A percentile compares a stretch with the other conserved stretches of the same genome.
Conservation (phyloP, 164 flowering plant species). For the Piper longum region DNA sequence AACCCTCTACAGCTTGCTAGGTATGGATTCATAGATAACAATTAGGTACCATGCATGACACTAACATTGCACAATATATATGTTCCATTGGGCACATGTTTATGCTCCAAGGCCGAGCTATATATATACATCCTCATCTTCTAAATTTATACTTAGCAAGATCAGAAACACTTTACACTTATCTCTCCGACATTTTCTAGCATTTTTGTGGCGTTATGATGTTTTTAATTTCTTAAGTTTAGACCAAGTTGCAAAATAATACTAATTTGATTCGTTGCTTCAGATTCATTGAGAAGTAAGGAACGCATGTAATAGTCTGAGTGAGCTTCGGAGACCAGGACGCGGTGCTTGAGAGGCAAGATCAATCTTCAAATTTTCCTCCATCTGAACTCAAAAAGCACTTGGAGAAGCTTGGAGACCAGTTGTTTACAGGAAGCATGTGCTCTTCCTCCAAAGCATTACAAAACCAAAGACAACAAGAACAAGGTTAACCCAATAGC, state of each 20-base stretch:
- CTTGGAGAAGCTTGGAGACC: slow-evolving; percentile 62
- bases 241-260: neutral
- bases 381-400: slow-evolving; percentile 52
- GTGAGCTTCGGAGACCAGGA: slow-evolving; percentile 66
- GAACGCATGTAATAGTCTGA: slow-evolving; percentile 77
- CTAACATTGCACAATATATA: too few relatives aligned
- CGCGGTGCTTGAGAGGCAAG: slow-evolving; percentile 53
- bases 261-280: slow-evolving; percentile 1
- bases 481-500: slow-evolving; percentile 24
- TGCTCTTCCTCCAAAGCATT: slow-evolving; percentile 21
- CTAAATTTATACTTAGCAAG: too few relatives aligned
- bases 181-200: neutral
- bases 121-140: too few relatives aligned
- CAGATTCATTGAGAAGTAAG: slow-evolving; percentile 80
- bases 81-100: too few relatives aligned
- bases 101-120: too few relatives aligned
- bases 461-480: slow-evolving; percentile 25
- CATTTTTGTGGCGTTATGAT: neutral
- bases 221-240: neutral
- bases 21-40: slow-evolving; percentile 14
- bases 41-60: neutral
- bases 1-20: slow-evolving; percentile 65
- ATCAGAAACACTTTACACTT: too few relatives aligned
- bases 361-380: slow-evolving; percentile 43
- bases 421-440: slow-evolving; percentile 63